Base-by-base conservation (phyloP, 73 alveolate genomes). In the Tetrahymena elliotti region DNA sequence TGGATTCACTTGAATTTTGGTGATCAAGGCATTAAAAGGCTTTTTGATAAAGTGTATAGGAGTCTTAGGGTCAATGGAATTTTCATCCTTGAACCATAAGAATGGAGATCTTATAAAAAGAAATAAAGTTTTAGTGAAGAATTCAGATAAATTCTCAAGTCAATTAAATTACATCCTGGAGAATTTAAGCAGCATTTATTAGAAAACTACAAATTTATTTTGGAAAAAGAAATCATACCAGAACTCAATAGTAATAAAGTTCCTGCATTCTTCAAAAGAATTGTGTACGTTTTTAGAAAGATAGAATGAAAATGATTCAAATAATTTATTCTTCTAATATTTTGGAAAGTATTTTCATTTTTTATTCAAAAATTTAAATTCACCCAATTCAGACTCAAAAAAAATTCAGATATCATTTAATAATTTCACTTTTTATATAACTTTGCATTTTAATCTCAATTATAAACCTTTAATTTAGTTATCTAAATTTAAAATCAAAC, bases 1-100 rank as follows among this genome's bases (percentile, higher is more conserved):
- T 98, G 99, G 97, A 95, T 98, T n/a, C 99, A 98, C 93, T 93
- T 98, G 2, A 98, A 97, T 94, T 98, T 93, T 92, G 99, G 99
- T 31, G 99, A 98, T 84, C n/a, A 53, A 8, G 99, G 98, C 6
- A 93, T 98, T 3, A 95, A 95, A 84, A 95, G 98, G 33, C 93
- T 98, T 33, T 98, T 98, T 94, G 84, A 38, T 20, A 97, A 97
- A 84, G 98, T 96, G 39, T 93, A 93, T 41, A 93, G 96, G 20
- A 53, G 93, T 53, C 96, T 98, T 8, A 93, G 93, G 8, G 38
- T 52, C 38, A 94, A 94, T 3, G 99, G 99, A 4, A 22, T 94
- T 39, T 98, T 98, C 47, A 97, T 98, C 20, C 52, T 98, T 6
- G 99, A 98, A 38, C 96, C 97, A 27, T 93, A 97, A 53, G 96